Percentiles rank a stretch among this genome's conserved stretches.
These are phyloP conservation scores for Alternaria sp. DNA, from an alignment of 2,329 filamentous ascomycete genomes.

Conservation along the genomic window DNA sequence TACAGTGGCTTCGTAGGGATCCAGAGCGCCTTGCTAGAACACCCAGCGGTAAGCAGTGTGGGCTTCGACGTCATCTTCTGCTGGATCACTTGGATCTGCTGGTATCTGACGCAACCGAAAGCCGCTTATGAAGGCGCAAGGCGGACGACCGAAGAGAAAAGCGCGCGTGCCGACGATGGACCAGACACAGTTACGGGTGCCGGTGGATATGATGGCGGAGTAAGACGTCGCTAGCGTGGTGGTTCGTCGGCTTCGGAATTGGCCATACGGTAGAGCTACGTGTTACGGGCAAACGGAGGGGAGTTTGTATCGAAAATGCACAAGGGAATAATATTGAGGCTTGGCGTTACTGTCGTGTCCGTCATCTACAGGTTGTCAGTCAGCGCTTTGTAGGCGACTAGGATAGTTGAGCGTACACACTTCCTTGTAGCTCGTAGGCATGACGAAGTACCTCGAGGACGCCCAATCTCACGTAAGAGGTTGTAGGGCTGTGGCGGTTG, in stretches of 20 bases:
- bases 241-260: neutral
- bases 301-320: neutral
- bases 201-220: constrained; percentile 17
- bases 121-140: constrained; percentile 1
- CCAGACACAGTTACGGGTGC: constrained; percentile 17
- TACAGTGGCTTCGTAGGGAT: constrained; percentile 34
- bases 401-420: neutral
- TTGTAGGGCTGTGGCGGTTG: neutral
- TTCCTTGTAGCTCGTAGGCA: neutral
- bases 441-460: neutral
- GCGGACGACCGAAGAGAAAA: constrained; percentile 5
- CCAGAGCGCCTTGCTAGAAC: constrained; percentile 39
- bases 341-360: neutral
- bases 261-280: neutral
- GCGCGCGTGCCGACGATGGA: constrained; percentile 7
- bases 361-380: neutral
- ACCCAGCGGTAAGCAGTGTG: constrained; percentile 49
- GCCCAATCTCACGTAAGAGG: neutral
- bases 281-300: neutral
- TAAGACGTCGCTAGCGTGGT: constrained; percentile 29
- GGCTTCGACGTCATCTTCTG: constrained; percentile 50
- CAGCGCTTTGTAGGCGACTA: neutral
- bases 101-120: constrained; percentile 33
- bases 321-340: neutral
- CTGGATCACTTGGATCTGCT: constrained; percentile 48